Base-by-base conservation (phyloP, 768 basidiomycete species). In the Aureoboletus auriporus region DNA sequence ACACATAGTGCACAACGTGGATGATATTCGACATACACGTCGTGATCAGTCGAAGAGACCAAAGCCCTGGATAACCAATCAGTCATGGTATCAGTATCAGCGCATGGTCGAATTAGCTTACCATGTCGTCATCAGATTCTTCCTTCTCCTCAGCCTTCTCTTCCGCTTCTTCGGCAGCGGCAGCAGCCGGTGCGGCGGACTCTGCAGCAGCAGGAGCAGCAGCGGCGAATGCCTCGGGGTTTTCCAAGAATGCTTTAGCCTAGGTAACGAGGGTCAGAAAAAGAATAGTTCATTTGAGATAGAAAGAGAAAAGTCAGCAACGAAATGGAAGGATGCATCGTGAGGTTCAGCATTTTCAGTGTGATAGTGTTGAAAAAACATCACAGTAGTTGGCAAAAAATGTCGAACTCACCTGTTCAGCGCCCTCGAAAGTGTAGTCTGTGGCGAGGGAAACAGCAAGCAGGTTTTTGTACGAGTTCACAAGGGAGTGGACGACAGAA, bases 381-480 rank as follows among this genome's bases (percentile, higher is more conserved):
- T 53, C 60, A 44, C 20, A 41, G 26, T 30, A 33, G 34, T 38
- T 10, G 47, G 33, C 14, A 39, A 54, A 39, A 42, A 17, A 50
- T 29, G 45, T 12, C 34, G 27, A 44, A 65, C 81, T 61, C 52
- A 92, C 93, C 89, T 96, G 90, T 67, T 91, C 91, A 49, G 89
- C 79, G 52, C 84, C 93, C 64, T 94, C 91, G 70, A 97, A 97
- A 46, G 85, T 81, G 82, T 93, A 93, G 39, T 98, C 94, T 52
- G 96, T 97, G 39, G 78, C 83, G 49, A 97, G 72, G 37, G 92
- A 84, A 58, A 98, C 70, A 34, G 92, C 88, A 55, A 99, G 72
- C 55, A 98, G 72, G 79, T 98, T 99, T 85, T 99, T 99, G 89
- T 97, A 98, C 38, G 93, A 82, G 76, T 97, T 97, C 79, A 98